These are phyloP conservation scores for Pseudonitzschia multistriata DNA, from an alignment of 108 stramenopile genomes.

Conservation along the genomic window DNA sequence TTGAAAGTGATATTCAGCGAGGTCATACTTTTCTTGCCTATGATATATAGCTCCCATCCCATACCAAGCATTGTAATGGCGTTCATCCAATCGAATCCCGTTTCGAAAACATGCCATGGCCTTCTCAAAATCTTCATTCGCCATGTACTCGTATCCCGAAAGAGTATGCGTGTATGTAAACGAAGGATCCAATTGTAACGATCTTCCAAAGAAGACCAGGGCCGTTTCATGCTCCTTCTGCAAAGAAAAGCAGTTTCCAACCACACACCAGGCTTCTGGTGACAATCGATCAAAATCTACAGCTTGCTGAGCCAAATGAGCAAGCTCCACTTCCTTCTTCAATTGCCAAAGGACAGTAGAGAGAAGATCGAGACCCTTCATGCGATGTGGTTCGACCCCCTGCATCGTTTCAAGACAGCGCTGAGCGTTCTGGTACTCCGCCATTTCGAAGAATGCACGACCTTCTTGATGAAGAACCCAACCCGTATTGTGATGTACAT, in stretches of 20 bases:
- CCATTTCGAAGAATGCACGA: conserved; percentile 91
- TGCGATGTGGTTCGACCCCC: conserved; percentile 83
- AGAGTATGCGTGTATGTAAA: conserved; percentile 96
- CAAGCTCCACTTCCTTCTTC: conserved; percentile 94
- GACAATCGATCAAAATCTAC: conserved; percentile 83
- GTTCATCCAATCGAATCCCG: conserved; percentile 85
- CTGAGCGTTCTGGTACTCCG: conserved; percentile 88
- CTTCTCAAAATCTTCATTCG: conserved; percentile 97
- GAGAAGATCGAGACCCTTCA: conserved; percentile 90
- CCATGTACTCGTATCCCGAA: conserved; percentile 95
- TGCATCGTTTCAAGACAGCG: conserved; percentile 82
- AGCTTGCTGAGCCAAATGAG: conserved; percentile 88
- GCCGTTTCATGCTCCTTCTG: conserved; percentile 98
- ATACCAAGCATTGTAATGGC: conserved; percentile 94
- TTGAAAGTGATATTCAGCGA: conserved; percentile 95
- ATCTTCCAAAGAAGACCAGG: conserved; percentile 89
- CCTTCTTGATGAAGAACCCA: conserved; percentile 94
- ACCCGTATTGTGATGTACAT: conserved; percentile 81
- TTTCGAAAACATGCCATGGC: conserved; percentile 89
- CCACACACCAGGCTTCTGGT: conserved; percentile 94
- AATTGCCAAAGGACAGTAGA: conserved; percentile 94
- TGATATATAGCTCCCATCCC: conserved; percentile 96
- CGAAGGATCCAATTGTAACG: conserved; percentile 83
- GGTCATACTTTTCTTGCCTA: conserved; percentile 94
- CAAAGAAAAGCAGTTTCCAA: conserved; percentile 96